Evolutionary conservation across 768 basidiomycete genomes (phyloP).

Genomic region (Pleurotus salmoneostramineus): DNA sequence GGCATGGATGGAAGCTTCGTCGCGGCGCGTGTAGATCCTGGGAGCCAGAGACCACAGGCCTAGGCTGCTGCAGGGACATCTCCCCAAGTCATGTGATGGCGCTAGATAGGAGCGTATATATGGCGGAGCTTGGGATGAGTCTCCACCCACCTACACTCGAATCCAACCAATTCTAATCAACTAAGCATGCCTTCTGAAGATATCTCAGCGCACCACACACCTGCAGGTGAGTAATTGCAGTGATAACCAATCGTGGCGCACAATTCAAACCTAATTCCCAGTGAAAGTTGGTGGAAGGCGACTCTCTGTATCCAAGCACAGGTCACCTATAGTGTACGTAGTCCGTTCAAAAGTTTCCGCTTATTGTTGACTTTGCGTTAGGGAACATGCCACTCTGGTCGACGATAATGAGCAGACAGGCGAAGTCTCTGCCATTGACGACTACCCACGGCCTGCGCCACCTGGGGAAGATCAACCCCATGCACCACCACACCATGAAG

Average conservation of each 20-base stretch:
- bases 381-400: neutral
- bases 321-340: slow-evolving; percentile 19
- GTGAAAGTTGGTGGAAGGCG: slow-evolving; percentile 52
- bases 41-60: too few species aligned
- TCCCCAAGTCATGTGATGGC: neutral
- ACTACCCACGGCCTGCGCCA: slow-evolving; percentile 54
- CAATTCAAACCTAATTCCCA: slow-evolving; percentile 10
- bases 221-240: slow-evolving; percentile 36
- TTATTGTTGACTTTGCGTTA: too few species aligned
- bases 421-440: slow-evolving; percentile 22
- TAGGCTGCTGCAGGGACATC: neutral
- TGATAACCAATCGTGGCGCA: neutral
- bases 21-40: too few species aligned
- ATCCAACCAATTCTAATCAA: neutral
- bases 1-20: too few species aligned
- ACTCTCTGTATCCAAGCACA: slow-evolving; percentile 41
- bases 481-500: slow-evolving; percentile 39
- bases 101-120: neutral
- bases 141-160: neutral
- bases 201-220: slow-evolving; percentile 34
- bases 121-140: neutral
- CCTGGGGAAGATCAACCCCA: slow-evolving; percentile 29
- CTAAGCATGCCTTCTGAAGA: slow-evolving; percentile 23
- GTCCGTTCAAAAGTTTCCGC: too few species aligned
- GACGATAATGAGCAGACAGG: slow-evolving; percentile 10